These are phyloP conservation scores for Eragrostis curvula DNA, from an alignment of 176 grass and related monocot species.

Conservation along the genomic window DNA sequence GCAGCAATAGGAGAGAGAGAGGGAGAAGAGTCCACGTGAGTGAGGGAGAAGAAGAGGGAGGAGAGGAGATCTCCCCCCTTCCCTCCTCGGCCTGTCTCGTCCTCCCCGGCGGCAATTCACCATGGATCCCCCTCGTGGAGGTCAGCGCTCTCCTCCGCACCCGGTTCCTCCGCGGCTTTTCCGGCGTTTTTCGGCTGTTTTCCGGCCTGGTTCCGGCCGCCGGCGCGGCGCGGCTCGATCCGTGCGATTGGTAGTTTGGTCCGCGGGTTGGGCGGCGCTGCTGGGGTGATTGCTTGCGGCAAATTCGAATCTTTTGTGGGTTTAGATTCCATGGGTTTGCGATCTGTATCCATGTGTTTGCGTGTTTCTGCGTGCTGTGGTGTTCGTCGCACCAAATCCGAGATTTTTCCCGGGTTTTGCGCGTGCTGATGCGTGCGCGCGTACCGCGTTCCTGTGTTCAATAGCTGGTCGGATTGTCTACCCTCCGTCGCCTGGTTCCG, in stretches of 20 bases:
- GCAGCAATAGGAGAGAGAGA: not conserved
- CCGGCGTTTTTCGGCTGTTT: not conserved
- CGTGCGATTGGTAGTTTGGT: not conserved
- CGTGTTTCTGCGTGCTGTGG: too few species aligned
- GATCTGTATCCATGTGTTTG: not conserved
- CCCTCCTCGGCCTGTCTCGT: not conserved
- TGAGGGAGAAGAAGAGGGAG: constrained; percentile 5
- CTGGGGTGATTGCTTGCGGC: not conserved
- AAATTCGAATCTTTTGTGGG: not conserved
- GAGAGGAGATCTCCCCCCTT: constrained; percentile 40
- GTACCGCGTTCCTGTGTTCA: not conserved
- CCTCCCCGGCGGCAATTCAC: constrained; percentile 19
- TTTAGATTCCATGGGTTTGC: not conserved
- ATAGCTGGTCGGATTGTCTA: not conserved
- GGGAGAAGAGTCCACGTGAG: constrained; percentile 46
- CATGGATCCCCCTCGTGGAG: constrained; percentile 56
- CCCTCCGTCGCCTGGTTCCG: not conserved
- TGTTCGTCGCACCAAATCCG: not conserved
- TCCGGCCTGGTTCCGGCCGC: not conserved
- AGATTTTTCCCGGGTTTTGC: constrained; percentile 24
- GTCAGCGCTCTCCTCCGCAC: constrained; percentile 28
- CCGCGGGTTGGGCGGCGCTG: not conserved
- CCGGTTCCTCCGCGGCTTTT: not conserved
- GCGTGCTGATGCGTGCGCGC: not conserved
- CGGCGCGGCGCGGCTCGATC: constrained; percentile 29